Evolutionary conservation across 305 asterid genomes (phyloP).

Genomic region (Rubia balearica): DNA sequence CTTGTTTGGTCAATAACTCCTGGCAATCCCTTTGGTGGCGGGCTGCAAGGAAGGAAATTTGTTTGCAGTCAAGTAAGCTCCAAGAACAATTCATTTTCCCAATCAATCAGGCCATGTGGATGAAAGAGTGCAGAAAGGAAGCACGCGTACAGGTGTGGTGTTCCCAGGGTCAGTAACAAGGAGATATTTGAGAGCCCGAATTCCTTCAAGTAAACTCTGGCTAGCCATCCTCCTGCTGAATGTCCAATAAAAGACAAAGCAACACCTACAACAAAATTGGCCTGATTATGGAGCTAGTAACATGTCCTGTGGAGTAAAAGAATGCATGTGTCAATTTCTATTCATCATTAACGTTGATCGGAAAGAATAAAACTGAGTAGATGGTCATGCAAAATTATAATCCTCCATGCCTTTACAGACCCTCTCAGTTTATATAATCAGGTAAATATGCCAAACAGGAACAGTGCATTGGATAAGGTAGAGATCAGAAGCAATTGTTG

Average conservation of each 20-base stretch:
- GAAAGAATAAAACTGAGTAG: neutral
- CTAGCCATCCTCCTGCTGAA: conserved; percentile 99
- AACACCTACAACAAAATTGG: conserved; percentile 51
- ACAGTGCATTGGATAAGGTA: neutral
- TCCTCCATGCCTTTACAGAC: neutral
- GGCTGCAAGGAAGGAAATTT: conserved; percentile 30
- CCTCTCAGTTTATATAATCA: neutral
- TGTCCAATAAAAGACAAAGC: conserved; percentile 72
- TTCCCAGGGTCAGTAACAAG: conserved; percentile 77
- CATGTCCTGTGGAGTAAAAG: conserved; percentile 21
- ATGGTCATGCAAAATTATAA: neutral
- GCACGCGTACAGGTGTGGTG: conserved; percentile 77
- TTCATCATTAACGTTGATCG: neutral
- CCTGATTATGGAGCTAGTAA: conserved; percentile 29
- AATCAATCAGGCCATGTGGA: neutral
- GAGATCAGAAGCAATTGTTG: neutral
- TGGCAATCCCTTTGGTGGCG: conserved; percentile 82
- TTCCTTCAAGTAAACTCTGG: conserved; percentile 83
- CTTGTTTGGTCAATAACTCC: conserved; percentile 94
- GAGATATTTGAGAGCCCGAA: conserved; percentile 57
- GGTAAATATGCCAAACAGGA: neutral
- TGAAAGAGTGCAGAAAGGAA: neutral
- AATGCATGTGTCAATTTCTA: conserved; percentile 13
- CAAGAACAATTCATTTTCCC: neutral
- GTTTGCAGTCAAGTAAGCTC: neutral